Percentiles rank a stretch among this genome's conserved stretches.
Conservation (phyloP, 2,329 filamentous ascomycete species). For the Beauveria sp. region DNA sequence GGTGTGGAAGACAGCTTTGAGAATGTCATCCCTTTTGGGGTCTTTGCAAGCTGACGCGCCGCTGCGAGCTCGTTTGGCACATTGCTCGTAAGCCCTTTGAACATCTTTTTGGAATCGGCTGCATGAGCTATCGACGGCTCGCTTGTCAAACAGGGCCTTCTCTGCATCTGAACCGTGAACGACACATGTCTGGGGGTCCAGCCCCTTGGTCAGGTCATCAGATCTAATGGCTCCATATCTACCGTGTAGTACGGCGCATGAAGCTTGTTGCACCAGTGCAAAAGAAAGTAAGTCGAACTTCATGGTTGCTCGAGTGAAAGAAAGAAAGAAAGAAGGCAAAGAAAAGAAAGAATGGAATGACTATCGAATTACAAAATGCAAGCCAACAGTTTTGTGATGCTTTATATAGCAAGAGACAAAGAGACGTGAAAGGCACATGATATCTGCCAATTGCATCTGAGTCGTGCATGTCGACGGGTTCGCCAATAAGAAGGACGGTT, state of each 20-base stretch:
- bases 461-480: background rate
- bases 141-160: background rate
- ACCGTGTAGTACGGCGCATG: background rate
- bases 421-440: background rate
- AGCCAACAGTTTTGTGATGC: background rate
- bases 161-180: background rate
- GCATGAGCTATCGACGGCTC: background rate
- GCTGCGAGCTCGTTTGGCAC: background rate
- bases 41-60: background rate
- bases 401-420: background rate
- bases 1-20: background rate
- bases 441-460: background rate
- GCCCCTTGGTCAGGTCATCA: background rate
- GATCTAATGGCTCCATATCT: background rate
- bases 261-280: background rate
- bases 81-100: background rate
- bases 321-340: background rate
- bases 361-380: background rate
- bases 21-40: no score
- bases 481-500: background rate
- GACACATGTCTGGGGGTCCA: background rate
- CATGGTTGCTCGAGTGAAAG: background rate
- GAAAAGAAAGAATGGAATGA: no score
- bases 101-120: background rate
- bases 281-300: background rate